Percentiles rank a stretch among this genome's conserved stretches.
Evolutionary conservation across 257 asterid species (phyloP).

Genomic region (Primulina huaijiensis): DNA sequence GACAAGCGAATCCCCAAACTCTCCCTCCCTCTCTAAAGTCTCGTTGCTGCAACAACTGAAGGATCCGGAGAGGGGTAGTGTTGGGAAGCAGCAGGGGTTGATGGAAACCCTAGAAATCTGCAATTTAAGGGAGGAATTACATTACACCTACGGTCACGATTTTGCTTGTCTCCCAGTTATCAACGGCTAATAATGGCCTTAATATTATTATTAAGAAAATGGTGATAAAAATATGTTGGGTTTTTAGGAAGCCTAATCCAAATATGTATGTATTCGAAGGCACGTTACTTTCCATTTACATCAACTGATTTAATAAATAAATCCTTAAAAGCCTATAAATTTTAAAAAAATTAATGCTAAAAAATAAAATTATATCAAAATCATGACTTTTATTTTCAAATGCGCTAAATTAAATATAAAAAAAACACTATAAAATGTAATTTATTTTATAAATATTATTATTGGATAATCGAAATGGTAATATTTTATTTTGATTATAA

Average conservation of each 20-base stretch:
- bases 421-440: too few relatives aligned
- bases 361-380: neutral
- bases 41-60: neutral
- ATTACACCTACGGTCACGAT: slow-evolving; percentile 24
- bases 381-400: neutral
- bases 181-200: slow-evolving; percentile 20
- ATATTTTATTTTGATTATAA: too few relatives aligned
- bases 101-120: slow-evolving; percentile 31
- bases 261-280: too few relatives aligned
- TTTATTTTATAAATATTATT: too few relatives aligned
- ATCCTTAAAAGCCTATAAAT: too few relatives aligned
- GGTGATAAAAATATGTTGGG: too few relatives aligned
- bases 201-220: too few relatives aligned
- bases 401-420: too few relatives aligned
- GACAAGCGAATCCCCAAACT: slow-evolving; percentile 2
- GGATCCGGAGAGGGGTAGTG: slow-evolving; percentile 15
- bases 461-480: too few relatives aligned
- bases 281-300: too few relatives aligned
- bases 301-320: too few relatives aligned
- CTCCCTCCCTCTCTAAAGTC: slow-evolving; percentile 25
- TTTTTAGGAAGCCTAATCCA: too few relatives aligned
- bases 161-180: slow-evolving; percentile 6
- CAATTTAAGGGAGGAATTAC: neutral
- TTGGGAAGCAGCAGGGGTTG: slow-evolving; percentile 13
- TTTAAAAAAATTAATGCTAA: neutral